Conservation (phyloP, 2,329 filamentous ascomycete species). For the Neofusicoccum sp. region DNA sequence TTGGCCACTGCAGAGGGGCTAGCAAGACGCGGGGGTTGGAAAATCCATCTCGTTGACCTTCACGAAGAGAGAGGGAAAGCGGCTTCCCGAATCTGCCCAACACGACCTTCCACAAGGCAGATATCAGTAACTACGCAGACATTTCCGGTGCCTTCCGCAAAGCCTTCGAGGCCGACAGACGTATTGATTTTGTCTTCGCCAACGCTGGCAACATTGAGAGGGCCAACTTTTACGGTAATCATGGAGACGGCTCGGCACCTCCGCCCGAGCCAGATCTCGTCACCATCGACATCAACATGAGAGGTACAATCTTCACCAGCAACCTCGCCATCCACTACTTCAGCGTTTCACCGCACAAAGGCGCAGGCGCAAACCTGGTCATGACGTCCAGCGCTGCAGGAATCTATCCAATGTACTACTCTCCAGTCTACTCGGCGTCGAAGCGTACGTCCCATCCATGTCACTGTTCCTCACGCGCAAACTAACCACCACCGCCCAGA, state of each 20-base stretch:
- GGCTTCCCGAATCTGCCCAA: conserved; percentile 28
- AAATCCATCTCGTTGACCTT: conserved; percentile 43
- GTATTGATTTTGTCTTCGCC: conserved; percentile 50
- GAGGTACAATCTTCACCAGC: no score
- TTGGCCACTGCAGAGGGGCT: conserved; percentile 43
- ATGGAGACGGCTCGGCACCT: conserved; percentile 26
- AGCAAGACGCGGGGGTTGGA: conserved; percentile 36
- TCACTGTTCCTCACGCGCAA: background rate
- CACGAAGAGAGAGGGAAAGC: conserved; percentile 36
- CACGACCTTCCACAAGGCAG: conserved; percentile 39
- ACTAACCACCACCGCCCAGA: conserved; percentile 17
- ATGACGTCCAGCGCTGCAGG: conserved; percentile 41
- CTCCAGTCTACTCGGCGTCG: conserved; percentile 39
- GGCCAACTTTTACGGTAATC: conserved; percentile 41
- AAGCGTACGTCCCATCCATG: conserved; percentile 25
- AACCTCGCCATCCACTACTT: no score
- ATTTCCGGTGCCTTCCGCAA: conserved; percentile 38
- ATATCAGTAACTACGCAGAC: conserved; percentile 38
- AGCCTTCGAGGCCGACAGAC: conserved; percentile 34
- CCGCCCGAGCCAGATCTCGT: conserved; percentile 34
- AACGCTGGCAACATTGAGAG: conserved; percentile 49
- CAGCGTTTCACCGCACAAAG: conserved; percentile 29
- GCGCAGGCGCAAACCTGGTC: conserved; percentile 29
- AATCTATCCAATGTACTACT: conserved; percentile 37
- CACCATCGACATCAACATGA: no score